Evolutionary conservation across 2,329 filamentous ascomycete species (phyloP).

Genomic region (Verticillium longisporum): DNA sequence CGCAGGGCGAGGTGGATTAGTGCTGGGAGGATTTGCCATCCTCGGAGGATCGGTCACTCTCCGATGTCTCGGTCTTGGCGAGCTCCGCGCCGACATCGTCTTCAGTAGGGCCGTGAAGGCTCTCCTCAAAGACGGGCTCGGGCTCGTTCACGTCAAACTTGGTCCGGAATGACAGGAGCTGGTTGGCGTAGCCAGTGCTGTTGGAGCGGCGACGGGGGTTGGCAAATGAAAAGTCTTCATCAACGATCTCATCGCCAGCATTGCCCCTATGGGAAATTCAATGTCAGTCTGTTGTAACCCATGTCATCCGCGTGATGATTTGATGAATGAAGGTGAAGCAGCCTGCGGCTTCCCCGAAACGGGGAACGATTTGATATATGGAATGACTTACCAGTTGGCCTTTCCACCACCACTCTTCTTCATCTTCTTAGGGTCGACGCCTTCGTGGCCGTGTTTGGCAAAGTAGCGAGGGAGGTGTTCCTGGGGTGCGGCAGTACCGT

Average conservation of each 20-base stretch:
- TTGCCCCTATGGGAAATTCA: constrained; percentile 57
- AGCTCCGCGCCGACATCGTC: constrained; percentile 43
- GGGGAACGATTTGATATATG: neutral
- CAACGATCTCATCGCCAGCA: constrained; percentile 75
- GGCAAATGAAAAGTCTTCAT: constrained; percentile 74
- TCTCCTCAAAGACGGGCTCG: constrained; percentile 90
- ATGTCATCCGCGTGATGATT: neutral
- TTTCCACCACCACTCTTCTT: constrained; percentile 95
- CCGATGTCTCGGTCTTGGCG: constrained; percentile 51
- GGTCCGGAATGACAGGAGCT: constrained; percentile 78
- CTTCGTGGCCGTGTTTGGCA: constrained; percentile 75
- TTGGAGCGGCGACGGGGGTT: constrained; percentile 91
- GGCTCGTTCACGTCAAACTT: constrained; percentile 90
- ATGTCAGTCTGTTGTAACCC: no score
- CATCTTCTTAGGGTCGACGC: constrained; percentile 81
- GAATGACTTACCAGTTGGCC: constrained; percentile 75
- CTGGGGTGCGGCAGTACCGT: constrained; percentile 61
- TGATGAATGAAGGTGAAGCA: neutral
- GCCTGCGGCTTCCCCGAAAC: neutral
- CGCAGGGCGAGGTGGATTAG: neutral
- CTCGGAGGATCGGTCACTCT: constrained; percentile 52
- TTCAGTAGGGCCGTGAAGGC: constrained; percentile 60
- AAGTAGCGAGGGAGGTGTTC: constrained; percentile 88
- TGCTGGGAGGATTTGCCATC: constrained; percentile 33
- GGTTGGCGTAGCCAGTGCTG: constrained; percentile 67